phyloP scores from a whole-genome alignment of 2,329 filamentous ascomycete genomes.

The Aspergillus sp. region DNA sequence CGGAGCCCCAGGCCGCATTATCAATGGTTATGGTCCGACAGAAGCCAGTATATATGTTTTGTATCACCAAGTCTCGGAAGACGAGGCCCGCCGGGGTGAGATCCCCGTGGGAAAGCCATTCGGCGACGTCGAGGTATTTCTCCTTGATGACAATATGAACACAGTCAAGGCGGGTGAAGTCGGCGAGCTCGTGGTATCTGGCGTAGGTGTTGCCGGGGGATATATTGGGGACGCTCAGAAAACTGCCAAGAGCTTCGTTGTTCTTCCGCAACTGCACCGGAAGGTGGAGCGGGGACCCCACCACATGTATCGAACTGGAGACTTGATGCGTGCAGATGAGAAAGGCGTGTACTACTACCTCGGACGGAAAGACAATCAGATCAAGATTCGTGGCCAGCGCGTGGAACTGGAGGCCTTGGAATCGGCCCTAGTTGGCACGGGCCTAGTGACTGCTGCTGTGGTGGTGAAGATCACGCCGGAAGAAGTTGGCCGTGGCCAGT shows the following conservation, averaged over 20 bases:
- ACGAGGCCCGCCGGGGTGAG: constrained; percentile 14
- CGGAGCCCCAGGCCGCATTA: constrained; percentile 7
- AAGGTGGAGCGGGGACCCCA: neutral
- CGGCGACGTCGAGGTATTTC: constrained; percentile 12
- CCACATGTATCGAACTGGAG: constrained; percentile 22
- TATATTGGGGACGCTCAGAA: constrained; percentile 62
- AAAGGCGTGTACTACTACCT: constrained; percentile 39
- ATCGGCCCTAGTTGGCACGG: constrained; percentile 15
- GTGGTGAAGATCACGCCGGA: constrained; percentile 17
- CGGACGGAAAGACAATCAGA: constrained; percentile 49
- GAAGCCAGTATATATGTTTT: constrained; percentile 8
- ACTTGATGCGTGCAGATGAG: constrained; percentile 17
- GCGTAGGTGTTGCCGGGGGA: constrained; percentile 69
- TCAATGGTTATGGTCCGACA: constrained; percentile 18
- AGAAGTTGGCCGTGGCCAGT: constrained; percentile 15
- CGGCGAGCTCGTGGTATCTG: constrained; percentile 28
- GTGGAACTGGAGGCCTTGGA: constrained; percentile 54
- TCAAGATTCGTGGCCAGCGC: constrained; percentile 56
- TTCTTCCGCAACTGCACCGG: constrained; percentile 62
- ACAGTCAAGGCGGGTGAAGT: constrained; percentile 16
- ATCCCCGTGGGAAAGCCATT: constrained; percentile 46
- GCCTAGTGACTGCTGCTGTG: constrained; percentile 20
- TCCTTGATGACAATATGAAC: constrained; percentile 16
- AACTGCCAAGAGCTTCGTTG: constrained; percentile 71
- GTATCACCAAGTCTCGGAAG: constrained; percentile 17